Percentiles rank a stretch among this genome's conserved stretches.
phyloP scores from a whole-genome alignment of 345 rosid species.

The Euphorbia peplus region DNA sequence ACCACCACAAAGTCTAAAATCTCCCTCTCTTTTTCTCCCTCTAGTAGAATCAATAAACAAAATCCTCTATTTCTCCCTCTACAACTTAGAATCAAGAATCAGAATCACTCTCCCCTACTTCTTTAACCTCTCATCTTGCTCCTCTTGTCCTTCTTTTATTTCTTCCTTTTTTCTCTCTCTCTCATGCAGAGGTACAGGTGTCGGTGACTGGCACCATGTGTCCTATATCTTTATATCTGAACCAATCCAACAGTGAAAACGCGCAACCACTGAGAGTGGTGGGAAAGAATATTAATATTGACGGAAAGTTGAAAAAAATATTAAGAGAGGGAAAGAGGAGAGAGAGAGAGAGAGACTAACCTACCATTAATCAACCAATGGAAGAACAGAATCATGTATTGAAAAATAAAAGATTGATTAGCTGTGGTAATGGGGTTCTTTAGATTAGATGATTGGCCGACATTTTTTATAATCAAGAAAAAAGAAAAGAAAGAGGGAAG shows the following conservation, averaged over 20 bases:
- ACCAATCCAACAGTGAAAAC: constrained; percentile 26
- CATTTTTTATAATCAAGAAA: constrained; percentile 1
- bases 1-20: not conserved
- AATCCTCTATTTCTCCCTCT: not conserved
- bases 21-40: not conserved
- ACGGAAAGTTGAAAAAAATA: not conserved
- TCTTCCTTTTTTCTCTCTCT: constrained; percentile 30
- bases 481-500: too few species aligned
- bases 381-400: too few species aligned
- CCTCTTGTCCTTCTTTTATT: too few species aligned
- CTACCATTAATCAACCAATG: not conserved
- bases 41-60: too few species aligned
- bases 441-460: constrained; percentile 3
- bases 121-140: too few species aligned
- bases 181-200: constrained; percentile 55
- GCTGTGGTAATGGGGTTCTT: not conserved
- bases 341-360: not conserved
- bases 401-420: not conserved
- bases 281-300: not conserved
- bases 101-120: not conserved
- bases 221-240: constrained; percentile 19
- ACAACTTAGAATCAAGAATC: not conserved
- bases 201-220: constrained; percentile 34
- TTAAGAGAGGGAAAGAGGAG: not conserved
- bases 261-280: not conserved